These are phyloP conservation scores for Larix sibirica DNA, from an alignment of 83 land plant genomes.

Conservation along the genomic window DNA sequence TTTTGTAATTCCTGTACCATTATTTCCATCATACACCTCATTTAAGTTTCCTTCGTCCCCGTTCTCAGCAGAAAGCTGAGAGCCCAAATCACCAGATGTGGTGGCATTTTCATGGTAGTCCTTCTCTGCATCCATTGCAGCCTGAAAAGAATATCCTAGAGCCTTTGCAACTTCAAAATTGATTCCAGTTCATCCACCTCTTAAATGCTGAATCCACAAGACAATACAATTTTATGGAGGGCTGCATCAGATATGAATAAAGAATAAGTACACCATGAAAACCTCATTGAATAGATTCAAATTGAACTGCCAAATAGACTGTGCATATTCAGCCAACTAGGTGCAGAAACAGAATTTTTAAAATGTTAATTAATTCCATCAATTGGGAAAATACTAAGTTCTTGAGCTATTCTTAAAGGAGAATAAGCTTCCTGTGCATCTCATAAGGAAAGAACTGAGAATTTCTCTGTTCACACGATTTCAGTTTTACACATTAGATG, in stretches of 20 bases:
- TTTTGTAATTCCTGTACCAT: not conserved
- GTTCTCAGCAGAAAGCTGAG: not conserved
- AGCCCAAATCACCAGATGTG: not conserved
- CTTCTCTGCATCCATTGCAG: conserved; percentile 6
- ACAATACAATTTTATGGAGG: not conserved
- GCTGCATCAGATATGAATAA: not conserved
- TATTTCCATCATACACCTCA: not conserved
- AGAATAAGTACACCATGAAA: not conserved
- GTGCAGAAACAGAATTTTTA: not conserved
- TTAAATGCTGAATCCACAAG: conserved; percentile 5
- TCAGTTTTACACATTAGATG: not conserved
- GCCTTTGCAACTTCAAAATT: conserved; percentile 1
- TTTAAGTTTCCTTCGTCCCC: not conserved
- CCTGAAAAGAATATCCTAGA: not conserved
- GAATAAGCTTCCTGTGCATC: not conserved
- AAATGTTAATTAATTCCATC: not conserved
- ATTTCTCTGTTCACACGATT: not conserved
- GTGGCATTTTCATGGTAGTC: not conserved
- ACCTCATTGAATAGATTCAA: not conserved
- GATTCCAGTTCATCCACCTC: conserved; percentile 5
- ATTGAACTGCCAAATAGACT: not conserved
- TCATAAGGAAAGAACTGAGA: not conserved
- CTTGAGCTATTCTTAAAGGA: not conserved
- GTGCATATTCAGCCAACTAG: not conserved
- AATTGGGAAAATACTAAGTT: not conserved